These are phyloP conservation scores for Chaetomiaceae sp. DNA, from an alignment of 2,329 filamentous ascomycete species.

Conservation along the genomic window DNA sequence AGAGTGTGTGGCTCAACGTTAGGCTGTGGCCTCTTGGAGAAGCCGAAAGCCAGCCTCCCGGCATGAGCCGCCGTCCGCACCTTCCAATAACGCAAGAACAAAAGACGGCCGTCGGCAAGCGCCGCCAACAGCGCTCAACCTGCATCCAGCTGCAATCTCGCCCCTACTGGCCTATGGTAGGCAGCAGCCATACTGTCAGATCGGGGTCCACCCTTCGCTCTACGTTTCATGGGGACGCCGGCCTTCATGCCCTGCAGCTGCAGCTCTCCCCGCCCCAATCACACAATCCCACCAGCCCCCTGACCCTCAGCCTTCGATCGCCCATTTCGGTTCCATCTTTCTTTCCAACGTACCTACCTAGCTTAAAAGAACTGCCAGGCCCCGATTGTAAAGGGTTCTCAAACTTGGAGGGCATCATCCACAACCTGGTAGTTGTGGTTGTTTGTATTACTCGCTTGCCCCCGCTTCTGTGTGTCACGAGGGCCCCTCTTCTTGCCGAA, in stretches of 20 bases:
- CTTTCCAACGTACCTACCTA: neutral
- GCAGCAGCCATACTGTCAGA: constrained; percentile 6
- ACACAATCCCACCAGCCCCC: neutral
- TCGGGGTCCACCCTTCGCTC: neutral
- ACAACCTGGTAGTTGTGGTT: no score
- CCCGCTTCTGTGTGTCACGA: neutral
- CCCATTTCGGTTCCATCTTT: neutral
- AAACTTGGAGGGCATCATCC: no score
- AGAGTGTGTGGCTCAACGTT: neutral
- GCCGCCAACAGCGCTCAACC: neutral
- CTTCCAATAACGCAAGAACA: neutral
- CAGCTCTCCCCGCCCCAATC: constrained; percentile 13
- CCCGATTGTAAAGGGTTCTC: no score
- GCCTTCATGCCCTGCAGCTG: constrained; percentile 11
- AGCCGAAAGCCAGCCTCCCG: neutral
- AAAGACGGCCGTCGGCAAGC: neutral
- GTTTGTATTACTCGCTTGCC: no score
- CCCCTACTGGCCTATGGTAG: constrained; percentile 1
- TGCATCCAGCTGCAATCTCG: neutral
- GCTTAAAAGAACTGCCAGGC: neutral
- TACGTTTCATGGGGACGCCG: constrained; percentile 5
- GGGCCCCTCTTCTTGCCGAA: neutral
- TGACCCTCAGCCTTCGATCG: neutral
- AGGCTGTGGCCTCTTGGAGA: neutral
- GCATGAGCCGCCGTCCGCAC: neutral